Evolutionary conservation across 306 rosid species (phyloP).

Genomic region (barrel medic (Medicago truncatula)): DNA sequence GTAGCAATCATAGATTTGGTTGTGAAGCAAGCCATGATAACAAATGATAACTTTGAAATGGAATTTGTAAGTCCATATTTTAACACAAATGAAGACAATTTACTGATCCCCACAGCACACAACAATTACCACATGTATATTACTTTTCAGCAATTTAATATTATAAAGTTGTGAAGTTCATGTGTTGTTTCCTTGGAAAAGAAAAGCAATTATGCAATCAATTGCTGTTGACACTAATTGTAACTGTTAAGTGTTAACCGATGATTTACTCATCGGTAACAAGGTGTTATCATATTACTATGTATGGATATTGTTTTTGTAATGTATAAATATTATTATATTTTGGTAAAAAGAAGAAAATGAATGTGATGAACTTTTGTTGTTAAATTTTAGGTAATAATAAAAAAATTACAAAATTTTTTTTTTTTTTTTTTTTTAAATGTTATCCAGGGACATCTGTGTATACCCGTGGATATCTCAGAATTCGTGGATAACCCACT

Average conservation of each 20-base stretch:
- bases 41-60: slow-evolving; percentile 70
- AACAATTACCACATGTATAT: slow-evolving; percentile 2
- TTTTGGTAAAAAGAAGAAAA: too few species aligned
- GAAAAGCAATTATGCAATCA: slow-evolving; percentile 12
- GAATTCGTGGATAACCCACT: too few species aligned
- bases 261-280: neutral
- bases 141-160: slow-evolving; percentile 4
- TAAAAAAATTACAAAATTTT: too few species aligned
- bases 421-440: too few species aligned
- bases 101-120: neutral
- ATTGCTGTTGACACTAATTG: slow-evolving; percentile 14
- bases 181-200: slow-evolving; percentile 16
- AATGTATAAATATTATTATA: too few species aligned
- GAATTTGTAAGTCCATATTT: slow-evolving; percentile 78
- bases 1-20: slow-evolving; percentile 69
- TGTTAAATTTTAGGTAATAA: too few species aligned
- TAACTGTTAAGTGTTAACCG: slow-evolving; percentile 10
- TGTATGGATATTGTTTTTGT: too few species aligned
- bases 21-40: slow-evolving; percentile 70
- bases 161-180: slow-evolving; percentile 20
- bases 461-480: too few species aligned
- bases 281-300: neutral
- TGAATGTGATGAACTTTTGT: too few species aligned
- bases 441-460: too few species aligned
- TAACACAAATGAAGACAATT: slow-evolving; percentile 5